Base-by-base conservation (phyloP, 345 rosid genomes). In the Hibiscus syriacus region DNA sequence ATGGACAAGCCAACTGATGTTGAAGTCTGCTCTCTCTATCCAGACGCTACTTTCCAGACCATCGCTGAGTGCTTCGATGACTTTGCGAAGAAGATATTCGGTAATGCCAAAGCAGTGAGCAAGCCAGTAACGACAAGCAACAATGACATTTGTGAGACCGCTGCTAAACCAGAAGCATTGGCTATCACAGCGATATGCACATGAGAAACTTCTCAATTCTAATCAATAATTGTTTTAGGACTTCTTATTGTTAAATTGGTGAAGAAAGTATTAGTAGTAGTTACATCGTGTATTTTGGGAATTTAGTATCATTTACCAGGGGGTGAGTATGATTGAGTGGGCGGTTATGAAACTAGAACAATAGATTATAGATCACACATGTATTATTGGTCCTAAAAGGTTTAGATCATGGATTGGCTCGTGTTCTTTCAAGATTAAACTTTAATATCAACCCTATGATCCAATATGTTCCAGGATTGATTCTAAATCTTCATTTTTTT, bases 31-130 rank as follows among this genome's bases (percentile, higher is more conserved):
- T 13, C 64, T 12, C 71, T 79, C 30, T 79, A 73, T 13, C 77
- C 82, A 6, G 66, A 76, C 26, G 16, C 32, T 8, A 16, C 56
- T 8, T 73, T 72, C 12, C 19, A 57, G n/a, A 38, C 64, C 49
- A 32, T 73, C 19, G 55, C 55, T 4, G 75, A 79, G 14, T 79
- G 82, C 75, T 79, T 76, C 60, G 49, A 66, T n/a, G 78, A 76
- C 32, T 73, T 76, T 22, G 43, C 59, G 22, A 9, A 52, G 16
- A 73, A 67, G 48, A 13, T 67, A 6, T 4, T n/a, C 22, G 2
- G 68, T 67, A 14, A 67, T 25, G 63, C 53, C 2, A 73, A 60
- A 53, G 46, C 41, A 43, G 54, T 52, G 14, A 65, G 61, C 66
- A 55, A 45, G 23, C 59, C 70, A 14, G 46, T 57, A 12, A 11